A percentile compares a stretch with the other conserved stretches of the same genome.
Evolutionary conservation across 2,329 filamentous ascomycete species (phyloP).

Genomic region (Coniochaeta hoffmannii): DNA sequence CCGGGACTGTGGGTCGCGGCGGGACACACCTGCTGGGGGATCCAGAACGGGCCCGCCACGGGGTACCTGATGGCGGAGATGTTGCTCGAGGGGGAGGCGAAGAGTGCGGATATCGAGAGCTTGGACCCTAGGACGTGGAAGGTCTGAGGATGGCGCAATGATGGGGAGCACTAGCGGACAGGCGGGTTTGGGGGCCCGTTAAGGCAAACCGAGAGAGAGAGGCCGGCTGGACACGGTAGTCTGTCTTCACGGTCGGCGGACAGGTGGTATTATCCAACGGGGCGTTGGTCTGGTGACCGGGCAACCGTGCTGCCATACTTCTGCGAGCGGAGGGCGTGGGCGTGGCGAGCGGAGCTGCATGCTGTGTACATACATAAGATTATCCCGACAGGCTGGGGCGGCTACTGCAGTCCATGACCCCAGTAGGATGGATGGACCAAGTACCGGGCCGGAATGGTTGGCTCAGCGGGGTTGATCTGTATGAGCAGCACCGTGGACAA

Average conservation of each 20-base stretch:
- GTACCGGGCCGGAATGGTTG: neutral
- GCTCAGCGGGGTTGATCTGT: neutral
- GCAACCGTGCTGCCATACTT: neutral
- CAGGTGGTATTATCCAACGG: too few species aligned
- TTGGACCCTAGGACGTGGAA: conserved; percentile 62
- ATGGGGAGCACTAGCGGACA: neutral
- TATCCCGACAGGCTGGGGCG: neutral
- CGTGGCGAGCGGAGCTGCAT: neutral
- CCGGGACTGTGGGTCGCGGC: conserved; percentile 74
- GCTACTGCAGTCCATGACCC: neutral
- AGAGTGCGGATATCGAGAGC: conserved; percentile 57
- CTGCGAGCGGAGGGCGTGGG: neutral
- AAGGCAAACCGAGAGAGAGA: too few species aligned
- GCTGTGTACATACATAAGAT: neutral
- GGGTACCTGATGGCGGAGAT: conserved; percentile 75
- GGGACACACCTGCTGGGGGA: conserved; percentile 96
- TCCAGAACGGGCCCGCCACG: conserved; percentile 89
- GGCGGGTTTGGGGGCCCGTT: too few species aligned
- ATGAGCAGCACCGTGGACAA: neutral
- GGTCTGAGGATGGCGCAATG: conserved; percentile 25
- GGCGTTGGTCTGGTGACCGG: too few species aligned
- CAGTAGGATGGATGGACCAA: neutral
- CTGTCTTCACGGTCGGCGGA: too few species aligned
- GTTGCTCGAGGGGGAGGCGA: conserved; percentile 64
- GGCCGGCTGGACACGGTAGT: too few species aligned